Evolutionary conservation across 2,329 filamentous ascomycete species (phyloP).

Genomic region (Fusarium algeriense): DNA sequence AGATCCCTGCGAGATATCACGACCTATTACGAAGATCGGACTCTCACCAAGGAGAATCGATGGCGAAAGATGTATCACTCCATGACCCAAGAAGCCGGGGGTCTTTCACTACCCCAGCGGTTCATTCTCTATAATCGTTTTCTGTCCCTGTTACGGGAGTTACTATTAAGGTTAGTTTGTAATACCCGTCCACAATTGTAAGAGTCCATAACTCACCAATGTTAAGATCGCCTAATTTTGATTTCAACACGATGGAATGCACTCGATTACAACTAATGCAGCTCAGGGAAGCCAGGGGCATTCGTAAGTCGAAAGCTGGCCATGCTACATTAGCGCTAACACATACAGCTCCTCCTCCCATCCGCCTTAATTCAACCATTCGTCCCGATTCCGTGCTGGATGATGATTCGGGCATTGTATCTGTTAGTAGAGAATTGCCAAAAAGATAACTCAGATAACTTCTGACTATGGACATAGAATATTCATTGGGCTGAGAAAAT

Average conservation of each 20-base stretch:
- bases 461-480: slow-evolving; percentile 52
- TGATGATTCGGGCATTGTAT: slow-evolving; percentile 40
- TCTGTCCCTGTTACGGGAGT: slow-evolving; percentile 61
- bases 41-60: slow-evolving; percentile 60
- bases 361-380: slow-evolving; percentile 52
- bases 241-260: slow-evolving; percentile 66
- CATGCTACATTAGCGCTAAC: slow-evolving; percentile 19
- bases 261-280: slow-evolving; percentile 62
- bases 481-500: slow-evolving; percentile 73
- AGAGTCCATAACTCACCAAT: slow-evolving; percentile 30
- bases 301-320: slow-evolving; percentile 57
- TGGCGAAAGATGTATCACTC: slow-evolving; percentile 71
- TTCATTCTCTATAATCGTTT: slow-evolving; percentile 70
- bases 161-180: slow-evolving; percentile 63
- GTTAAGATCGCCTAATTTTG: slow-evolving; percentile 61
- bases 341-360: slow-evolving; percentile 52
- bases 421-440: slow-evolving; percentile 24
- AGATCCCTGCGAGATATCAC: slow-evolving; percentile 67
- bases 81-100: slow-evolving; percentile 65
- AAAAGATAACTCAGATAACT: neutral
- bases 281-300: slow-evolving; percentile 65
- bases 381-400: slow-evolving; percentile 51
- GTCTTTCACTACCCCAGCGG: slow-evolving; percentile 63
- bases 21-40: slow-evolving; percentile 63
- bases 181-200: neutral